Evolutionary conservation across 1,284 basidiomycete species (phyloP).

Genomic region (Ganoderma resinaceum): DNA sequence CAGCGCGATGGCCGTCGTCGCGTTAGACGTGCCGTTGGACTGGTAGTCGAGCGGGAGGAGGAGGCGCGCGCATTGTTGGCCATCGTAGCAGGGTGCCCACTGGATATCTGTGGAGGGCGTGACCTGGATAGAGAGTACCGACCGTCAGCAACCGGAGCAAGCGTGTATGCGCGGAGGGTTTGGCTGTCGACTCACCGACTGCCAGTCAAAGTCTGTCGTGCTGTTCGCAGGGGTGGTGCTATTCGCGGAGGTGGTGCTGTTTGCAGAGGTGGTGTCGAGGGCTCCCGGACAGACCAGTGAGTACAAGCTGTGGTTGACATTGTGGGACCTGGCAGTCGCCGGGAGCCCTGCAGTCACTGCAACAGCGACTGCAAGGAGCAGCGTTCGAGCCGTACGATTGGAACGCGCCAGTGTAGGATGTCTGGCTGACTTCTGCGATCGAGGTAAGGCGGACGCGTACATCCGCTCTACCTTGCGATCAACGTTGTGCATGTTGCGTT

Average conservation of each 20-base stretch:
- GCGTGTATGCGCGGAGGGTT: not conserved
- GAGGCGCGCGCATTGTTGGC: slow-evolving; percentile 35
- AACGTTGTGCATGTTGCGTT: not conserved
- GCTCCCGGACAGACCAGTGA: not conserved
- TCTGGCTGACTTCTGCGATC: not conserved
- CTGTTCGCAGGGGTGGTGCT: not conserved
- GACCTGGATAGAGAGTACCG: slow-evolving; percentile 11
- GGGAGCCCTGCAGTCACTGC: not conserved
- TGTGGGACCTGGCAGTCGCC: not conserved
- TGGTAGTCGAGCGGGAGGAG: slow-evolving; percentile 47
- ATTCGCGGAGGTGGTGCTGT: not conserved
- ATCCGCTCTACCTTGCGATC: not conserved
- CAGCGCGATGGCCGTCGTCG: slow-evolving; percentile 46
- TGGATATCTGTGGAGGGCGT: slow-evolving; percentile 25
- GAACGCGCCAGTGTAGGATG: not conserved
- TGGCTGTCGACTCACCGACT: not conserved
- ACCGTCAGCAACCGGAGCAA: not conserved
- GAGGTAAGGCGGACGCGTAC: not conserved
- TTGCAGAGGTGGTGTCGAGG: not conserved
- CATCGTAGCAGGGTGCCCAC: slow-evolving; percentile 35
- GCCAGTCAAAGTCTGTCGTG: not conserved
- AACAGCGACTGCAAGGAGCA: not conserved
- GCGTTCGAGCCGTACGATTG: not conserved
- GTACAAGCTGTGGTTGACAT: not conserved
- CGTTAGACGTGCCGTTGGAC: slow-evolving; percentile 17